Evolutionary conservation across 768 basidiomycete species (phyloP).

Genomic region (Leccinum truebloodii): DNA sequence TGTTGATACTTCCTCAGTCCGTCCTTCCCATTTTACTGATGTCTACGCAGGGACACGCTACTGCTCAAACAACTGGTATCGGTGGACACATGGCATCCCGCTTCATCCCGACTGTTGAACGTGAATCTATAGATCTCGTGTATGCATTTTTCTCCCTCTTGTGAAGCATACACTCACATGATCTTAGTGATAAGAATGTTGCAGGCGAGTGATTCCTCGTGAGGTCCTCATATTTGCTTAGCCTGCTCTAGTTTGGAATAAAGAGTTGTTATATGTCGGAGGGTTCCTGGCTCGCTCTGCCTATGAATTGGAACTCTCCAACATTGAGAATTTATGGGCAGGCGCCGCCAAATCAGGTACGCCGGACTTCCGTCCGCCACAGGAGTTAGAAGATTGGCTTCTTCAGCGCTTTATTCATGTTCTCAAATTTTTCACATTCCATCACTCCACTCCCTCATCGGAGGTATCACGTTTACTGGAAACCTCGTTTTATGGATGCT

Average conservation of each 20-base stretch:
- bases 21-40: background rate
- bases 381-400: constrained; percentile 51
- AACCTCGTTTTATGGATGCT: constrained; percentile 52
- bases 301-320: constrained; percentile 16
- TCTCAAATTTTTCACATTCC: constrained; percentile 88
- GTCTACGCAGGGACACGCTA: constrained; percentile 11
- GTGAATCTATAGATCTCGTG: constrained; percentile 18
- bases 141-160: background rate
- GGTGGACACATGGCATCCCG: constrained; percentile 20
- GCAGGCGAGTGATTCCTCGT: constrained; percentile 1
- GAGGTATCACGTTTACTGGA: constrained; percentile 75
- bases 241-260: constrained; percentile 75
- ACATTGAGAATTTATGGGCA: constrained; percentile 51
- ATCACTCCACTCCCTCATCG: constrained; percentile 81
- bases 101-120: constrained; percentile 20
- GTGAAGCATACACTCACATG: background rate
- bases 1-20: background rate
- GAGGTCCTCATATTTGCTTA: background rate
- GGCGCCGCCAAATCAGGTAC: constrained; percentile 40
- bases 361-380: constrained; percentile 33
- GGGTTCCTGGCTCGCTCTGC: constrained; percentile 13
- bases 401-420: constrained; percentile 69
- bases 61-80: constrained; percentile 16
- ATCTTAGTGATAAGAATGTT: constrained; percentile 11
- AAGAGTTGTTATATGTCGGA: constrained; percentile 46